A percentile compares a stretch with the other conserved stretches of the same genome.
Conservation (phyloP, 768 basidiomycete genomes). For the Boletus vinaceobasis region DNA sequence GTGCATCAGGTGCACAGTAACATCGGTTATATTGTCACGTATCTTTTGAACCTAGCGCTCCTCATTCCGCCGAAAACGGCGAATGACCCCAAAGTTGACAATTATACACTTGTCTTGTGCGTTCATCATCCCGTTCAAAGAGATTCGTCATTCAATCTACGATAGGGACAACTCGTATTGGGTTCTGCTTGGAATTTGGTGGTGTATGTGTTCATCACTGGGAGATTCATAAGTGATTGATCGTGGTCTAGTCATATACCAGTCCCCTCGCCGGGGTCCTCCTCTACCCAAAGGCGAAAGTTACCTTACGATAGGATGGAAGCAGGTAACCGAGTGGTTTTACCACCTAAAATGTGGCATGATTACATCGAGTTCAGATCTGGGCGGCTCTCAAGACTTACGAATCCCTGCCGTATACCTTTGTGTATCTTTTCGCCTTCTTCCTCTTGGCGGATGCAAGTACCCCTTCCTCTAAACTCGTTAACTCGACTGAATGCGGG, state of each 20-base stretch:
- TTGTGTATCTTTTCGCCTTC: constrained; percentile 71
- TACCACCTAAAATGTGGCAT: not conserved
- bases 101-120: constrained; percentile 70
- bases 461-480: constrained; percentile 1
- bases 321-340: constrained; percentile 49
- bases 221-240: not conserved
- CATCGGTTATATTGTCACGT: constrained; percentile 65
- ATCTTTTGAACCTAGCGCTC: constrained; percentile 65
- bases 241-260: constrained; percentile 61
- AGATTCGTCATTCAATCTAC: not conserved
- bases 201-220: constrained; percentile 54
- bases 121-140: constrained; percentile 18
- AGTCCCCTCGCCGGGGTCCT: constrained; percentile 81
- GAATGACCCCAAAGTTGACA: constrained; percentile 61
- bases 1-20: constrained; percentile 64
- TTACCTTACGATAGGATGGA: constrained; percentile 84
- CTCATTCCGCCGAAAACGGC: constrained; percentile 49
- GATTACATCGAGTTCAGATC: constrained; percentile 45
- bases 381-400: constrained; percentile 75
- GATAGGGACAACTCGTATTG: constrained; percentile 67
- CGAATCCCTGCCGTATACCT: constrained; percentile 76
- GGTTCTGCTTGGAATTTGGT: constrained; percentile 82
- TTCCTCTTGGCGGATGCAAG: constrained; percentile 77
- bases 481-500: not conserved
- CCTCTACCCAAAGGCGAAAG: constrained; percentile 70